Conservation (phyloP, 2,329 filamentous ascomycete species). For the Drechslera avenae region DNA sequence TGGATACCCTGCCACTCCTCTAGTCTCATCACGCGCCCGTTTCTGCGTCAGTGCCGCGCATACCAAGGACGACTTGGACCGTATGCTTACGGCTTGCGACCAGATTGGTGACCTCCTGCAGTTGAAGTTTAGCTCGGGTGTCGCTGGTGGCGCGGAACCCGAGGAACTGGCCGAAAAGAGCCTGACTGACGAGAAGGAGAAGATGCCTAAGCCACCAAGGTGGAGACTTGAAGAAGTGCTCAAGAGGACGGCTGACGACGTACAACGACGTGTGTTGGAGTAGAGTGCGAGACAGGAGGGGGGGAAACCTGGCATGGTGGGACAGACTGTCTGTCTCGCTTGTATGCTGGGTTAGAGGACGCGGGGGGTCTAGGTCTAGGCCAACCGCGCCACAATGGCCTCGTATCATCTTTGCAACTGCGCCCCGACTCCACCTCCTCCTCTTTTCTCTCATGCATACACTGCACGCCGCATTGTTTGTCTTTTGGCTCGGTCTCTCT, state of each 20-base stretch:
- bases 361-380: no score
- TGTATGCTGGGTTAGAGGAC: no score
- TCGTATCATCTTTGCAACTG: no score
- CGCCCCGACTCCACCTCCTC: no score
- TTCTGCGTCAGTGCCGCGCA: constrained; percentile 96
- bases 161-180: constrained; percentile 72
- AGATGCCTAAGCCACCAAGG: constrained; percentile 67
- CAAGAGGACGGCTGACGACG: constrained; percentile 73
- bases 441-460: no score
- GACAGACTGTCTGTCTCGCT: no score
- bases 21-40: constrained; percentile 91
- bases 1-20: constrained; percentile 92
- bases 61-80: constrained; percentile 97
- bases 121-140: constrained; percentile 94
- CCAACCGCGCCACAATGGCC: no score
- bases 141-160: constrained; percentile 84
- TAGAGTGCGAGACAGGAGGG: constrained; percentile 47
- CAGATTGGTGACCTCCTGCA: constrained; percentile 91
- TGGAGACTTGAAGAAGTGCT: constrained; percentile 81
- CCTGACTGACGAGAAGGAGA: constrained; percentile 55
- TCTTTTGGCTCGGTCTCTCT: no score
- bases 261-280: constrained; percentile 69
- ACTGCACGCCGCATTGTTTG: no score
- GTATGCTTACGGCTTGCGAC: constrained; percentile 85
- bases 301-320: no score